Percentiles rank a stretch among this genome's conserved stretches.
Conservation (phyloP, 495 filamentous ascomycete species). For the Neurospora sp. region DNA sequence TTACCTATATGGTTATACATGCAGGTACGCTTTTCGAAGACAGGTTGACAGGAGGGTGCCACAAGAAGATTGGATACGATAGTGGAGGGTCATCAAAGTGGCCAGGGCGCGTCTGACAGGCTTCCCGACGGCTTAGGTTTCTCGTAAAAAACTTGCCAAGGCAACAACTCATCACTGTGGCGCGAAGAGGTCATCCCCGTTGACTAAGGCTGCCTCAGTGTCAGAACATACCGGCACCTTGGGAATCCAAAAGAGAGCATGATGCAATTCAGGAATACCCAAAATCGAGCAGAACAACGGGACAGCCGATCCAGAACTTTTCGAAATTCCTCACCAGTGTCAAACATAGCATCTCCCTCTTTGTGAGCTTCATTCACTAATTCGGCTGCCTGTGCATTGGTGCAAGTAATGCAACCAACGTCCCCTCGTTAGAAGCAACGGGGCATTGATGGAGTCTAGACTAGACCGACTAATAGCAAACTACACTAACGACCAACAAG, state of each 20-base stretch:
- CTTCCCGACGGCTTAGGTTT: not conserved
- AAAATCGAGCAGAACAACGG: not conserved
- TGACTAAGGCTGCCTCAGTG: not conserved
- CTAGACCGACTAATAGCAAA: not conserved
- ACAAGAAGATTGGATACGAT: not conserved
- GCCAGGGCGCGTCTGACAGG: not conserved
- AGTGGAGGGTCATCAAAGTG: not conserved
- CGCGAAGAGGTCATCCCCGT: not conserved
- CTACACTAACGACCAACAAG: not conserved
- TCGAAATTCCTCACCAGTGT: not conserved
- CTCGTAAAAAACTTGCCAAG: not conserved
- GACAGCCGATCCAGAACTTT: not conserved
- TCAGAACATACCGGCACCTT: not conserved
- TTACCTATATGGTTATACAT: not conserved
- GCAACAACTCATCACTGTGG: not conserved
- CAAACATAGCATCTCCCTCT: not conserved
- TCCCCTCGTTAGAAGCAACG: not conserved
- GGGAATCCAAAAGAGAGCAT: not conserved
- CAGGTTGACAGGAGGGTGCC: not conserved
- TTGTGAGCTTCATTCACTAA: not conserved
- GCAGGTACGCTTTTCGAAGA: not conserved
- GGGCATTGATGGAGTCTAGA: not conserved
- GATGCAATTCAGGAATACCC: not conserved
- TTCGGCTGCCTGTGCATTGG: not conserved
- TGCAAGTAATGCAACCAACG: not conserved